Percentiles rank a stretch among this genome's conserved stretches.
Conservation (phyloP, 495 filamentous ascomycete species). For the Tuber magnatum region DNA sequence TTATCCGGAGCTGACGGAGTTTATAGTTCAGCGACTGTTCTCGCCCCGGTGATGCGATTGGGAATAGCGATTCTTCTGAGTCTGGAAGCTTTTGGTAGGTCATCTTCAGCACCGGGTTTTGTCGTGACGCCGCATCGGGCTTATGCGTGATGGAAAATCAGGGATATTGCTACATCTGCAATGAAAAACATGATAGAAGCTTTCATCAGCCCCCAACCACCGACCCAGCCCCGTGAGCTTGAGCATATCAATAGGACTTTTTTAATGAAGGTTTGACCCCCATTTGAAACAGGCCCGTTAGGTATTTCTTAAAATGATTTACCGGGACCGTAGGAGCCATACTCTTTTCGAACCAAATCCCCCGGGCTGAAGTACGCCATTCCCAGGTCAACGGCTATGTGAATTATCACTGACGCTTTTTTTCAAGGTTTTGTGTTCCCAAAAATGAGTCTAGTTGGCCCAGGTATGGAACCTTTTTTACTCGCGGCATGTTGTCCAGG, state of each 20-base stretch:
- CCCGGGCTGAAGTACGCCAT: conserved; percentile 29
- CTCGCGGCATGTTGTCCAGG: background rate
- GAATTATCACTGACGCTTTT: conserved; percentile 8
- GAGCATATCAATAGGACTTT: conserved; percentile 32
- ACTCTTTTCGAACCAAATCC: conserved; percentile 35
- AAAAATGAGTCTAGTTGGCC: conserved; percentile 35
- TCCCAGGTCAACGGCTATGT: conserved; percentile 5
- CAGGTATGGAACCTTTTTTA: conserved; percentile 17
- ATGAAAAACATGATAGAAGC: conserved; percentile 36
- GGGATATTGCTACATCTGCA: conserved; percentile 34
- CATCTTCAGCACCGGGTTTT: conserved; percentile 1
- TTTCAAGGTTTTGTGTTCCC: conserved; percentile 29
- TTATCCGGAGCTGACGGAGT: background rate
- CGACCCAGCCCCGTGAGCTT: conserved; percentile 30
- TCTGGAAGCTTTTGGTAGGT: conserved; percentile 34
- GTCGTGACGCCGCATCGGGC: background rate
- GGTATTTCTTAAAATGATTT: conserved; percentile 12
- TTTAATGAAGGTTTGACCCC: conserved; percentile 23
- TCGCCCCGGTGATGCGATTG: conserved; percentile 12
- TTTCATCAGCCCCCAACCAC: conserved; percentile 34
- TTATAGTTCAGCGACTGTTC: conserved; percentile 33
- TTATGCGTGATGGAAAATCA: conserved; percentile 18
- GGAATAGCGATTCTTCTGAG: conserved; percentile 15
- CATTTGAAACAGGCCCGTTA: background rate
- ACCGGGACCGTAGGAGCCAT: conserved; percentile 27